Percentiles rank a stretch among this genome's conserved stretches.
Conservation (phyloP, 345 rosid genomes). For the Trapa incisa region DNA sequence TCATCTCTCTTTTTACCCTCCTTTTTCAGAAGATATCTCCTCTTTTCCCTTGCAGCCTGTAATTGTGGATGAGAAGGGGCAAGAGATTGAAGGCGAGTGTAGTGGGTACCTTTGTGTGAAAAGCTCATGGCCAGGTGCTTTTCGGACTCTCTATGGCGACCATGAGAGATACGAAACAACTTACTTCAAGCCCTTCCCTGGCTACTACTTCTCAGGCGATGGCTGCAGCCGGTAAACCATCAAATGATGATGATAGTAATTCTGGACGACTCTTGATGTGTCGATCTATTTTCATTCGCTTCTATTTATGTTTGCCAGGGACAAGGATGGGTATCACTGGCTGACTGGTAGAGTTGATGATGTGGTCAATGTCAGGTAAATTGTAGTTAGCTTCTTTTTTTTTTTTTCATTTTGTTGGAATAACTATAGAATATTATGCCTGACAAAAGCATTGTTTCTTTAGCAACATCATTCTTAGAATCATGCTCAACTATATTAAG, state of each 20-base stretch:
- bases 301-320: conserved; percentile 33
- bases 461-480: background rate
- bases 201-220: conserved; percentile 90
- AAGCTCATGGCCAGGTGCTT: conserved; percentile 95
- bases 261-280: background rate
- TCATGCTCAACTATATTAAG: background rate
- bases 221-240: conserved; percentile 76
- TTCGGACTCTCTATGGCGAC: conserved; percentile 91
- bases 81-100: conserved; percentile 88
- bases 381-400: background rate
- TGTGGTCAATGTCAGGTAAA: conserved; percentile 93
- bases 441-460: background rate
- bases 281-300: background rate
- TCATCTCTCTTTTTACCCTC: background rate
- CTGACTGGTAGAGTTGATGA: conserved; percentile 98
- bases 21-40: conserved; percentile 8
- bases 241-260: background rate
- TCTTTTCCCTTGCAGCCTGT: conserved; percentile 42
- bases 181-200: conserved; percentile 89
- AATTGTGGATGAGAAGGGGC: conserved; percentile 93
- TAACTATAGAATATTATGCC: too few relatives aligned
- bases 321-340: conserved; percentile 95
- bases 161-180: conserved; percentile 98
- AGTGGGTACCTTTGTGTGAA: conserved; percentile 86
- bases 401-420: background rate